Evolutionary conservation across 2,329 filamentous ascomycete species (phyloP).

Genomic region (Aspergillus texensis): DNA sequence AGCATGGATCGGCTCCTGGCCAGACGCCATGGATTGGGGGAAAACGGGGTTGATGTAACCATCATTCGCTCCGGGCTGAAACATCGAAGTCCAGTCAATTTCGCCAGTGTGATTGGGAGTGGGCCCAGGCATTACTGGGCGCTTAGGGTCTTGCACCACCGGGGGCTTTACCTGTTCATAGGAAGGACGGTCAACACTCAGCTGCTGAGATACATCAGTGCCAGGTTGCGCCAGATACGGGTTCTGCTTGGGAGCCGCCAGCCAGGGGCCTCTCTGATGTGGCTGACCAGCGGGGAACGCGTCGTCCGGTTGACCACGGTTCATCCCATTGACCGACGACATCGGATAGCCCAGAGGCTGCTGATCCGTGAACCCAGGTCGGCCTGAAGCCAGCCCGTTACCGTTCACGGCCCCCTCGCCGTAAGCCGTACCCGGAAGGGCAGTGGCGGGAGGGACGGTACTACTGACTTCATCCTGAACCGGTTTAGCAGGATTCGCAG

Average conservation of each 20-base stretch:
- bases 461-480: slow-evolving; percentile 50
- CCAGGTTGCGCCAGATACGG: slow-evolving; percentile 47
- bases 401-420: slow-evolving; percentile 47
- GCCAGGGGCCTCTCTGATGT: slow-evolving; percentile 45
- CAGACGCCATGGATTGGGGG: slow-evolving; percentile 67
- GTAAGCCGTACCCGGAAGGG: slow-evolving; percentile 46
- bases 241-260: slow-evolving; percentile 49
- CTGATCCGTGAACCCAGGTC: slow-evolving; percentile 44
- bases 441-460: slow-evolving; percentile 47
- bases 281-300: slow-evolving; percentile 39
- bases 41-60: slow-evolving; percentile 65
- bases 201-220: slow-evolving; percentile 44
- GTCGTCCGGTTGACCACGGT: slow-evolving; percentile 41
- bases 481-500: slow-evolving; percentile 45
- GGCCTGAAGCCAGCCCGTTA: slow-evolving; percentile 41
- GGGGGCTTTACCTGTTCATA: slow-evolving; percentile 48
- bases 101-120: slow-evolving; percentile 60
- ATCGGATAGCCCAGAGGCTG: slow-evolving; percentile 47
- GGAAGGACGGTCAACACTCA: slow-evolving; percentile 47
- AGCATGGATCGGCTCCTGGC: slow-evolving; percentile 69
- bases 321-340: slow-evolving; percentile 46
- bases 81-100: slow-evolving; percentile 77
- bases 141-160: slow-evolving; percentile 44
- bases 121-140: slow-evolving; percentile 61
- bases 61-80: slow-evolving; percentile 71